These are phyloP conservation scores for Curvularia verruculosa DNA, from an alignment of 2,329 filamentous ascomycete genomes.

Conservation along the genomic window DNA sequence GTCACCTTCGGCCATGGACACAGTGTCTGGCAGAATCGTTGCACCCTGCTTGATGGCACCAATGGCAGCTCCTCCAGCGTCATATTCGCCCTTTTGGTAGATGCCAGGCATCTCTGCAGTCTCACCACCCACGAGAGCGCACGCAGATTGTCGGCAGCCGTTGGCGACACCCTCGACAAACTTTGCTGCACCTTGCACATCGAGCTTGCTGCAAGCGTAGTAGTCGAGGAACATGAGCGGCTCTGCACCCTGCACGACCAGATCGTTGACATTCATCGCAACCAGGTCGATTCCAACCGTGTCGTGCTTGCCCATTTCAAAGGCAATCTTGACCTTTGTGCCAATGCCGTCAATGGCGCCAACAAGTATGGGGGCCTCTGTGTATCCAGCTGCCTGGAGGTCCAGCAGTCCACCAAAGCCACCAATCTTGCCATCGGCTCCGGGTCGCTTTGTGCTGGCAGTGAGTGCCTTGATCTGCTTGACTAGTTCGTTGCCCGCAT, in stretches of 20 bases:
- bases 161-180: slow-evolving; percentile 91
- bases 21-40: slow-evolving; percentile 75
- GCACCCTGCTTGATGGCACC: slow-evolving; percentile 74
- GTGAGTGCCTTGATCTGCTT: slow-evolving; percentile 90
- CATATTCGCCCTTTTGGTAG: slow-evolving; percentile 87
- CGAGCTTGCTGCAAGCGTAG: slow-evolving; percentile 89
- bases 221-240: slow-evolving; percentile 98
- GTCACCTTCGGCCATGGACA: slow-evolving; percentile 80
- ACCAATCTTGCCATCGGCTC: slow-evolving; percentile 91
- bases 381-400: slow-evolving; percentile 75
- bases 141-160: slow-evolving; percentile 83
- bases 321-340: slow-evolving; percentile 95
- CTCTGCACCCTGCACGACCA: slow-evolving; percentile 93
- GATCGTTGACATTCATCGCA: slow-evolving; percentile 98
- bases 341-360: slow-evolving; percentile 95
- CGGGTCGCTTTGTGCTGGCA: slow-evolving; percentile 80
- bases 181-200: slow-evolving; percentile 75
- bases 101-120: slow-evolving; percentile 98
- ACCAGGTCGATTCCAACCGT: slow-evolving; percentile 97
- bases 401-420: slow-evolving; percentile 92
- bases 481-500: slow-evolving; percentile 91
- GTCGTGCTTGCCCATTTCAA: slow-evolving; percentile 85
- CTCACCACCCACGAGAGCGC: slow-evolving; percentile 93
- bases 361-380: slow-evolving; percentile 79
- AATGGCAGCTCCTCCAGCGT: slow-evolving; percentile 87